Conservation (phyloP, 768 basidiomycete genomes). For the Leccinum longicurvipes region DNA sequence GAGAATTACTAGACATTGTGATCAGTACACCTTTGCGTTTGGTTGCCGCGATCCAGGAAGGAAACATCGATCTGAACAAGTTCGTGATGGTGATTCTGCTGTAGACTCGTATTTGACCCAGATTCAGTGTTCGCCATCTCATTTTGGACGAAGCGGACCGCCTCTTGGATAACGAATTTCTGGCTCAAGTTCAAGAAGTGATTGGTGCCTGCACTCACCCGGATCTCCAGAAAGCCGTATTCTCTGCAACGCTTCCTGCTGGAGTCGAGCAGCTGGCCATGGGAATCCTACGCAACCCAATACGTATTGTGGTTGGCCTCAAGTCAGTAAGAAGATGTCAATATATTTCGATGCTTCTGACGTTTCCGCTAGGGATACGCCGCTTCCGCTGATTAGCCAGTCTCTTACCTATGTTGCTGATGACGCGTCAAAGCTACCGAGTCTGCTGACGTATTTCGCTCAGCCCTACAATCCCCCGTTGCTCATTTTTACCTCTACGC, state of each 20-base stretch:
- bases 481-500: conserved; percentile 87
- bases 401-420: conserved; percentile 88
- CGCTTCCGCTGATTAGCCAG: conserved; percentile 87
- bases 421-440: conserved; percentile 92
- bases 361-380: conserved; percentile 69
- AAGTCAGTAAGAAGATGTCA: conserved; percentile 56
- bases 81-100: conserved; percentile 35
- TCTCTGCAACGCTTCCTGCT: conserved; percentile 93
- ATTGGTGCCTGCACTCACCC: conserved; percentile 70
- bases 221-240: conserved; percentile 78
- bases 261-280: conserved; percentile 84
- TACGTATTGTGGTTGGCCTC: conserved; percentile 92
- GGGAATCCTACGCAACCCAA: conserved; percentile 78
- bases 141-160: conserved; percentile 91
- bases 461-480: conserved; percentile 88
- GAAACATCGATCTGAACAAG: conserved; percentile 68
- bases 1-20: conserved; percentile 65
- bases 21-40: conserved; percentile 91
- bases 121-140: conserved; percentile 73
- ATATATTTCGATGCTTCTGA: conserved; percentile 13
- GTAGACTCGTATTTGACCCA: conserved; percentile 4
- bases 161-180: conserved; percentile 85
- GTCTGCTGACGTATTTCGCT: conserved; percentile 73
- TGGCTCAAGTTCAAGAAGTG: conserved; percentile 86
- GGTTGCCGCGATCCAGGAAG: conserved; percentile 72